These are phyloP conservation scores for Xylariaceae sp. DNA, from an alignment of 2,329 filamentous ascomycete genomes.

Conservation along the genomic window DNA sequence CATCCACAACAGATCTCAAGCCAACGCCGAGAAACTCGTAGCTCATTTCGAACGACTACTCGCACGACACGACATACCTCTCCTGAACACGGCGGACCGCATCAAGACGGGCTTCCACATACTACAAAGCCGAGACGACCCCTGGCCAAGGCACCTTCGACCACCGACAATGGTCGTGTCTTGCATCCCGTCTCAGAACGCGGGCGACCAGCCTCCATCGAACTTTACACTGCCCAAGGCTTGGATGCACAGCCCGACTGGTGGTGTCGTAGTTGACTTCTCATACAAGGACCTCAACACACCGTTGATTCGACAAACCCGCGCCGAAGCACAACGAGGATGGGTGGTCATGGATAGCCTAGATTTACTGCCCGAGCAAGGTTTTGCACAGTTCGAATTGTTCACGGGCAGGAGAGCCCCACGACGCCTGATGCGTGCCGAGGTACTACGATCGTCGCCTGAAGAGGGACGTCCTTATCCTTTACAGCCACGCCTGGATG, in stretches of 20 bases:
- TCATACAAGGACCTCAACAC: constrained; percentile 72
- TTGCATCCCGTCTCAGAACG: constrained; percentile 68
- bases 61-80: constrained; percentile 38
- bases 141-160: constrained; percentile 61
- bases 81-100: constrained; percentile 39
- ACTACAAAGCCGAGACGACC: constrained; percentile 52
- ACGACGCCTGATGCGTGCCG: constrained; percentile 65
- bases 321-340: constrained; percentile 53
- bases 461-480: constrained; percentile 38
- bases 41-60: constrained; percentile 63
- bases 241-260: constrained; percentile 70
- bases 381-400: constrained; percentile 76
- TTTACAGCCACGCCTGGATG: constrained; percentile 37
- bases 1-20: constrained; percentile 66
- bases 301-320: constrained; percentile 65
- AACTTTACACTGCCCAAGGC: constrained; percentile 65
- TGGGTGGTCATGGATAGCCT: constrained; percentile 76
- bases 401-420: constrained; percentile 71
- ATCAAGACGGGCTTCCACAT: constrained; percentile 51
- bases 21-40: constrained; percentile 65
- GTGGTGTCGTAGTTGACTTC: constrained; percentile 71
- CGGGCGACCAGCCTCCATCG: constrained; percentile 60
- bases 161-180: constrained; percentile 72
- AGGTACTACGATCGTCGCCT: constrained; percentile 49
- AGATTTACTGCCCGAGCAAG: constrained; percentile 73